Evolutionary conservation across 768 basidiomycete genomes (phyloP).

Genomic region (Trametes cinnabarina): DNA sequence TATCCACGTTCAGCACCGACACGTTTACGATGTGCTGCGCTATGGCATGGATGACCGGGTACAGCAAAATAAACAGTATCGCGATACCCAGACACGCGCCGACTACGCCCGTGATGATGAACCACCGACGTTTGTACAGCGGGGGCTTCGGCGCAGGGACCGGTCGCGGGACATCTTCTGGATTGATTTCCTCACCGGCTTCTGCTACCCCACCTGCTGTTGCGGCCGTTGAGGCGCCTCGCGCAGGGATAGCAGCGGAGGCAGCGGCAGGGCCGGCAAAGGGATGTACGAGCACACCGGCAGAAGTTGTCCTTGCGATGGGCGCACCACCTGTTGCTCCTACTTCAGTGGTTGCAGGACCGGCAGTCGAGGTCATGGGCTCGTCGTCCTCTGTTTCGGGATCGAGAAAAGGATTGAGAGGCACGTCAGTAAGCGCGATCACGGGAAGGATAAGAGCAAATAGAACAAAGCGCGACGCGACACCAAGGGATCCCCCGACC

Average conservation of each 20-base stretch:
- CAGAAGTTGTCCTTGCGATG: conserved; percentile 7
- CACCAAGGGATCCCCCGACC: too few species aligned
- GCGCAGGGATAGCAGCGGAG: conserved; percentile 1
- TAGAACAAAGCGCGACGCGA: neutral
- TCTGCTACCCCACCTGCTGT: neutral
- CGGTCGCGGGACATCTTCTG: conserved; percentile 14
- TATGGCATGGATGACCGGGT: conserved; percentile 66
- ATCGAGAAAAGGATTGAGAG: neutral
- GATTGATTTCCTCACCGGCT: neutral
- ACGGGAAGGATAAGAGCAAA: too few species aligned
- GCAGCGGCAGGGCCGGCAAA: conserved; percentile 9
- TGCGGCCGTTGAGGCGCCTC: neutral
- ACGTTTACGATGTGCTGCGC: conserved; percentile 62
- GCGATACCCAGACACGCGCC: conserved; percentile 53
- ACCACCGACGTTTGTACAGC: conserved; percentile 61
- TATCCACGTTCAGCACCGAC: conserved; percentile 51
- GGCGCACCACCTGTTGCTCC: neutral
- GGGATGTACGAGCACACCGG: conserved; percentile 16
- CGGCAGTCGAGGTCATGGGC: neutral
- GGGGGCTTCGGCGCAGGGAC: conserved; percentile 31
- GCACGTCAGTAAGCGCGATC: neutral
- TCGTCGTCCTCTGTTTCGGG: neutral
- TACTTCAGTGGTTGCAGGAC: neutral
- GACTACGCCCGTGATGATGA: conserved; percentile 58
- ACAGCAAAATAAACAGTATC: conserved; percentile 64